phyloP scores from a whole-genome alignment of 768 basidiomycete species.

The Boletus rex-veris region DNA sequence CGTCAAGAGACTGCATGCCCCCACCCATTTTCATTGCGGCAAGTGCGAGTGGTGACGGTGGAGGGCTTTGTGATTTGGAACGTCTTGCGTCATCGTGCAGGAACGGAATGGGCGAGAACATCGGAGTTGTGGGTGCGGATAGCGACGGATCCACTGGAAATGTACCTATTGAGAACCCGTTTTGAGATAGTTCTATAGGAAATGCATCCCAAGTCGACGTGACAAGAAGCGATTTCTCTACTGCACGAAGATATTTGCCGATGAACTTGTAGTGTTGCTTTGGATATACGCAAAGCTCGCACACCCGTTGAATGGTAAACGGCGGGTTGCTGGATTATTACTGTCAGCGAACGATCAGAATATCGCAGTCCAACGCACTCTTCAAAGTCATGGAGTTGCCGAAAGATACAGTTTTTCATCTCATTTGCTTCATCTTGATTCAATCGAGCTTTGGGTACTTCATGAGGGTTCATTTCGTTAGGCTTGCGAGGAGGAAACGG shows the following conservation, averaged over 20 bases:
- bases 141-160: conserved; percentile 46
- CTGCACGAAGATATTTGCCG: conserved; percentile 85
- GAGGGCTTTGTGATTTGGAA: conserved; percentile 75
- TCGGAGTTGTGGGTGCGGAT: conserved; percentile 68
- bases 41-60: conserved; percentile 67
- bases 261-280: conserved; percentile 68
- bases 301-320: conserved; percentile 87
- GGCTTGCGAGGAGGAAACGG: conserved; percentile 66
- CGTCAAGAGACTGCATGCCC: conserved; percentile 36
- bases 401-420: conserved; percentile 53
- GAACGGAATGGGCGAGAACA: conserved; percentile 88
- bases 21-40: conserved; percentile 34
- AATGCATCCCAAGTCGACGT: conserved; percentile 78
- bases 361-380: conserved; percentile 43
- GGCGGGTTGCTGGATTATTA: conserved; percentile 50
- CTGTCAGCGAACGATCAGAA: conserved; percentile 4
- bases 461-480: conserved; percentile 46
- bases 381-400: conserved; percentile 71
- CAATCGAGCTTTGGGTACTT: conserved; percentile 58
- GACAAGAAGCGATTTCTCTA: conserved; percentile 79
- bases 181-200: conserved; percentile 40
- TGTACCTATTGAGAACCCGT: conserved; percentile 27
- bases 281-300: conserved; percentile 74
- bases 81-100: conserved; percentile 79
- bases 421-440: conserved; percentile 56